Evolutionary conservation across 2,329 filamentous ascomycete species (phyloP).

Genomic region (Fusarium sambucinum): DNA sequence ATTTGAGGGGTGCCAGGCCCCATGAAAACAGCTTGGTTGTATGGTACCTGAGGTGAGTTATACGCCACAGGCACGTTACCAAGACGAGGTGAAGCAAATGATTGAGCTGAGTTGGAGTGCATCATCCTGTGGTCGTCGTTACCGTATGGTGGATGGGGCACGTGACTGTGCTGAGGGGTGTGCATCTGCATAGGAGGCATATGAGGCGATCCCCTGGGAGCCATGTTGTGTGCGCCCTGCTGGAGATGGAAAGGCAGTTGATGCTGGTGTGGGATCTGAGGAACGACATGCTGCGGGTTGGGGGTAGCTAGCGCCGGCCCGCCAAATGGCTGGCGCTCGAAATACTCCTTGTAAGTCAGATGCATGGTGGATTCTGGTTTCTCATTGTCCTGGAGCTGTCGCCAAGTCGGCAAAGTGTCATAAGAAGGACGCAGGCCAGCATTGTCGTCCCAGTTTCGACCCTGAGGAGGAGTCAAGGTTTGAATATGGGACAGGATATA

Average conservation of each 20-base stretch:
- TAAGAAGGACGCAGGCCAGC: conserved; percentile 87
- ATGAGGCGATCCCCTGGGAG: conserved; percentile 77
- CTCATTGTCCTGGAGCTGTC: conserved; percentile 77
- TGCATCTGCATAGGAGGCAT: conserved; percentile 84
- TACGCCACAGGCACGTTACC: conserved; percentile 78
- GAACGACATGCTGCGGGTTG: conserved; percentile 75
- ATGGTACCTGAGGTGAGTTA: conserved; percentile 76
- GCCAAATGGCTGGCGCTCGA: conserved; percentile 74
- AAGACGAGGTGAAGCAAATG: conserved; percentile 86
- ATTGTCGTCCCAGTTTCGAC: conserved; percentile 77
- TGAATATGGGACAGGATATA: conserved; percentile 66
- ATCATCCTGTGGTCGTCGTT: conserved; percentile 91
- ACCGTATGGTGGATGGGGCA: conserved; percentile 74
- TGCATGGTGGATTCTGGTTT: conserved; percentile 73
- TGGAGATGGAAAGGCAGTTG: conserved; percentile 87
- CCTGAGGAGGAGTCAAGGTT: conserved; percentile 64
- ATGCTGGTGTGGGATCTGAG: conserved; percentile 83
- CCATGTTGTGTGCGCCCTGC: conserved; percentile 75
- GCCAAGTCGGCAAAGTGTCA: conserved; percentile 88
- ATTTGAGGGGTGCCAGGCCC: conserved; percentile 77
- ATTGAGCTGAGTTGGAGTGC: conserved; percentile 83
- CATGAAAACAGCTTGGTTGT: conserved; percentile 79
- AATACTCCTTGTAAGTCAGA: conserved; percentile 80
- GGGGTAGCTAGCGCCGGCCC: conserved; percentile 73
- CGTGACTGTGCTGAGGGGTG: conserved; percentile 76